Evolutionary conservation across 2,329 filamentous ascomycete genomes (phyloP), one percentile per base, ranked within the genome.

Genomic region (Septoria petroselini): DNA sequence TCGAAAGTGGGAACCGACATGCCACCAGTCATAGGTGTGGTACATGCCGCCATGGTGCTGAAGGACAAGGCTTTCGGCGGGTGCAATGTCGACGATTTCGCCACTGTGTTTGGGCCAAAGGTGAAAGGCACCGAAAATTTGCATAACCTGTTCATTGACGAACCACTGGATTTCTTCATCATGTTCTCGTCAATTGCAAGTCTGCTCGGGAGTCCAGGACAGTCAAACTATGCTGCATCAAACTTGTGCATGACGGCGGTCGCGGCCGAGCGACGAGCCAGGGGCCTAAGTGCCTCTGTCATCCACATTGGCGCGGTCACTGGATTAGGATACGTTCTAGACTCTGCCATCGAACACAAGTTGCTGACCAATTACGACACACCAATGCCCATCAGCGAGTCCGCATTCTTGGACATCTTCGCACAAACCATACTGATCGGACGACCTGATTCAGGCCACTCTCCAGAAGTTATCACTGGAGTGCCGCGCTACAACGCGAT

Each of bases 161-260:
- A 54, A 6, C 18, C 40, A 11, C 41, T 71, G 52, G 62, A 71
- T 48, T 71, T 74, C 60, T 78, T 80, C 59, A 57, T 81, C 34
- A 73, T 80, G 29, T 67, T 81, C 7, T 76, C 78, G 17, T 80
- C 76, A 31, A 73, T 77, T 1, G 72, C 76, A 0, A 77, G 77
- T 27, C 66, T 81, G 11, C 76, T 81, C 31, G 80, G 80, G 12
- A 80, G 76, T 55, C 72, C 74, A 4, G 77, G 78, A 0, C 80
- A 83, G 54, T 73, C 77, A 11, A 81, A 80, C 62, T 83, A 83
- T 53, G 74, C 78, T 2, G 77, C 78, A 0, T 78, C 76, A 1
- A 82, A 62, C 38, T 48, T 54, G 29, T 66, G 58, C 53, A 53
- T 61, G 12, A 59, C 65, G 35, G 48, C 58, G 2, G 54, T 70